A percentile compares a stretch with the other conserved stretches of the same genome.
Evolutionary conservation across 768 basidiomycete genomes (phyloP).

Genomic region (Trametes maxima): DNA sequence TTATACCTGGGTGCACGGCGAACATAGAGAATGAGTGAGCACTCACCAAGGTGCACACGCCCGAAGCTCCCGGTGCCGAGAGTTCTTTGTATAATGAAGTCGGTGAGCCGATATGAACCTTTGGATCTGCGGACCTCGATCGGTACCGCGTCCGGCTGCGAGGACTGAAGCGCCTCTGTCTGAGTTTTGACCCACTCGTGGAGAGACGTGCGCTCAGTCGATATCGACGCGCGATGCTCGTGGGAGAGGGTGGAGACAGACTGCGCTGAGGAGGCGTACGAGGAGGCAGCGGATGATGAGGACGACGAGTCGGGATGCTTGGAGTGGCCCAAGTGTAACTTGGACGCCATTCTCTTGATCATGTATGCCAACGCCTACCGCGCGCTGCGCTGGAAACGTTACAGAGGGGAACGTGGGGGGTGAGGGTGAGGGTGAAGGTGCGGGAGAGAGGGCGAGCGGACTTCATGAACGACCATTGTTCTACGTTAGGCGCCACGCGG

Average conservation of each 20-base stretch:
- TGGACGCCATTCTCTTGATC: conserved; percentile 39
- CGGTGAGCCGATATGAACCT: conserved; percentile 69
- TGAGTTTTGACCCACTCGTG: conserved; percentile 47
- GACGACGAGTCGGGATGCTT: conserved; percentile 23
- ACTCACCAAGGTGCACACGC: conserved; percentile 84
- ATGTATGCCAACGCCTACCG: conserved; percentile 23
- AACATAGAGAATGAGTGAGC: neutral
- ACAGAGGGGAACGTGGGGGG: conserved; percentile 9
- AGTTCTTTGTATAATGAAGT: conserved; percentile 82
- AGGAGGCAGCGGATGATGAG: conserved; percentile 27
- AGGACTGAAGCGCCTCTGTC: conserved; percentile 40
- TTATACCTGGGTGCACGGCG: neutral
- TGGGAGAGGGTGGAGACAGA: conserved; percentile 20
- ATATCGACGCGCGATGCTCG: conserved; percentile 68
- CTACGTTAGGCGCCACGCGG: conserved; percentile 7
- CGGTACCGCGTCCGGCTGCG: conserved; percentile 29
- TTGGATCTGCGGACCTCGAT: conserved; percentile 51
- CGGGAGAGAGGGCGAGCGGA: neutral
- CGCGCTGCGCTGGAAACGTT: conserved; percentile 18
- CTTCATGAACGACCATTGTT: conserved; percentile 23
- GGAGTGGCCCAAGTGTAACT: conserved; percentile 29
- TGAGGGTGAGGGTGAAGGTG: neutral
- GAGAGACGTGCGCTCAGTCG: conserved; percentile 64
- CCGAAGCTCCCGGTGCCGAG: conserved; percentile 97
- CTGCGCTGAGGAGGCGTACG: conserved; percentile 16